Conservation (phyloP, 768 basidiomycete genomes). For the Strobilomyces confusus region DNA sequence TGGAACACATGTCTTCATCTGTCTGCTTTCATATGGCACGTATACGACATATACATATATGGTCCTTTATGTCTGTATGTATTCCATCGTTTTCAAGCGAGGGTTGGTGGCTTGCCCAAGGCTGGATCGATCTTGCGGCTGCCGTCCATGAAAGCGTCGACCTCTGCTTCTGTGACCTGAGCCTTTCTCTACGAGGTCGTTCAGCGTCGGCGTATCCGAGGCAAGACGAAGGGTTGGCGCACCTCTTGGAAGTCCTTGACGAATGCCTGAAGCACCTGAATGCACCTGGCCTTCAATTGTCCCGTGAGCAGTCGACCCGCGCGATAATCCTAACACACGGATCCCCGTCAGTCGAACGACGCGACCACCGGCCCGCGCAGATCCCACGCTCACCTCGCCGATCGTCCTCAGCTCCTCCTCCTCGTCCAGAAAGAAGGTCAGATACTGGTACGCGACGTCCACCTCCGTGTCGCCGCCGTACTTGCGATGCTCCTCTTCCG, state of each 20-base stretch:
- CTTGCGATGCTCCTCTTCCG: constrained; percentile 89
- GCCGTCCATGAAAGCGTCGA: constrained; percentile 77
- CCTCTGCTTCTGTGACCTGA: constrained; percentile 72
- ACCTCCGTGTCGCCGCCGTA: constrained; percentile 92
- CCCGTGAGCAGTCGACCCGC: constrained; percentile 84
- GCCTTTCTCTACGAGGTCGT: constrained; percentile 58
- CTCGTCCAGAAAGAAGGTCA: constrained; percentile 93
- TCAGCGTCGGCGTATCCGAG: constrained; percentile 3
- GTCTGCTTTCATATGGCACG: neutral
- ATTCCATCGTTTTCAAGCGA: neutral
- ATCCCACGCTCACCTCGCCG: constrained; percentile 51
- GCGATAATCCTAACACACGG: constrained; percentile 75
- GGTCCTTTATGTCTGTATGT: neutral
- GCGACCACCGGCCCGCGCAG: too few relatives aligned
- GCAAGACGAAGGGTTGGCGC: constrained; percentile 9
- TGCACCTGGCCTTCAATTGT: constrained; percentile 87
- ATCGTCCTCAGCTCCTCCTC: constrained; percentile 81
- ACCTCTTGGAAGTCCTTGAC: constrained; percentile 86
- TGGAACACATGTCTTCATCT: constrained; percentile 1
- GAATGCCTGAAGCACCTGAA: constrained; percentile 75
- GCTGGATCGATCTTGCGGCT: constrained; percentile 69
- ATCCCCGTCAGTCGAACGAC: neutral
- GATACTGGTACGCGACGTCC: constrained; percentile 93
- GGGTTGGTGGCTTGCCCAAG: constrained; percentile 35
- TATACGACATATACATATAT: constrained; percentile 6